Base-by-base conservation (phyloP, 1,284 basidiomycete genomes). In the Omphalotus olearius region DNA sequence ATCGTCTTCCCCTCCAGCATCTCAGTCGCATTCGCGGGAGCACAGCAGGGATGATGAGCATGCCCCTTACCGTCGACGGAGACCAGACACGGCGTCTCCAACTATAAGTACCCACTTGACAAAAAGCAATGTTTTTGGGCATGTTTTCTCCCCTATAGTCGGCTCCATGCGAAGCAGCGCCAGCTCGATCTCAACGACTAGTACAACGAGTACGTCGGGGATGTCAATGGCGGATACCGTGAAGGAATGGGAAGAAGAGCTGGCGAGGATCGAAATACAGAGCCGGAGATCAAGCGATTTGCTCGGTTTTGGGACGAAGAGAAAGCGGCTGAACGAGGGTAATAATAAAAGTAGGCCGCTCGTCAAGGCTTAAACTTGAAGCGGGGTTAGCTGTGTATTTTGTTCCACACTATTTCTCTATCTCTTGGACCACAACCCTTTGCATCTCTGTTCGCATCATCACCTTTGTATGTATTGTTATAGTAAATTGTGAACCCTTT, bases 161-260 rank as follows among this genome's bases (percentile, higher is more conserved):
- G 14, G 25, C 47, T 28, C 23, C 26, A 30, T 25, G 11, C 43
- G 43, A 38, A 38, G 25, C 20, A 37, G 46, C 41, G 18, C 41
- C 16, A 42, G 26, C 30, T 33, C 20, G 18, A 42, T 42, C 13
- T 44, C 49, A 4, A 40, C 50, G 25, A 26, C 48, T 30, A 46
- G 36, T 25, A 51, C 35, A 18, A 36, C 18, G 14, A 51, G 37
- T 25, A 11, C 13, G 30, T 33, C 30, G 3, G 30, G 30, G 13
- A 33, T 33, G 30, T 4, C 30, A 13, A 33, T 33, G 30, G 3
- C 30, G 30, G 30, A 33, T 33, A 36, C 60, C 59, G 74, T 85
- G 59, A 71, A 74, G 53, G 87, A 83, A 56, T 90, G 88, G 88
- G 88, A 90, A 66, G 79, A 81, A 62, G 86, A 90, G 70, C 74